Evolutionary conservation across 352 stramenopile genomes (phyloP).

Genomic region (Globisporangium uncinulatum): DNA sequence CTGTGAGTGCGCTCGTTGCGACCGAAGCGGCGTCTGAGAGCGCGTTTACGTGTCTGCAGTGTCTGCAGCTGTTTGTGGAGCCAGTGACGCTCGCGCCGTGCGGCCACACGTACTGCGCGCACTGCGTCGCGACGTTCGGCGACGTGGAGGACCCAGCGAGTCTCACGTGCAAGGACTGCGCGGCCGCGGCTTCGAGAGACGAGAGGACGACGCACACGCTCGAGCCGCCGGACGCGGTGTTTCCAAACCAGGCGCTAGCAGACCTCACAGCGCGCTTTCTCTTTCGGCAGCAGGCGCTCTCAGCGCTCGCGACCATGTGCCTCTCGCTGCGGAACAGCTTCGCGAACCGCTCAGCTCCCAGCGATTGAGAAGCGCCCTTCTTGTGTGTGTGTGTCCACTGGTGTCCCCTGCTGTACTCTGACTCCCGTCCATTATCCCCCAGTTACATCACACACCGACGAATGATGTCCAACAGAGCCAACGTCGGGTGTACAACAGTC

Average conservation of each 20-base stretch:
- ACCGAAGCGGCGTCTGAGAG: slow-evolving; percentile 67
- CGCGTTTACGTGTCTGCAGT: slow-evolving; percentile 71
- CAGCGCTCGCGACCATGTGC: slow-evolving; percentile 58
- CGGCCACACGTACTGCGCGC: slow-evolving; percentile 65
- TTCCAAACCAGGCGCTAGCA: slow-evolving; percentile 59
- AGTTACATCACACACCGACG: too few relatives aligned
- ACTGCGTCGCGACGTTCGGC: slow-evolving; percentile 40
- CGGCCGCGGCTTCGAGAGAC: too few relatives aligned
- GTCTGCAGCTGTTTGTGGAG: slow-evolving; percentile 54
- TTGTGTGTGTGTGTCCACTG: too few relatives aligned
- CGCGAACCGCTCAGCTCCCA: slow-evolving; percentile 17
- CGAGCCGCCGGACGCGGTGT: slow-evolving; percentile 45
- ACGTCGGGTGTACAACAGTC: too few relatives aligned
- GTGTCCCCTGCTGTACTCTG: too few relatives aligned
- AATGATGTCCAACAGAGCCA: too few relatives aligned
- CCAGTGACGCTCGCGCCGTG: slow-evolving; percentile 66
- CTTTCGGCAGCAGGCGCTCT: slow-evolving; percentile 67
- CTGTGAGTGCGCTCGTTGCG: slow-evolving; percentile 58
- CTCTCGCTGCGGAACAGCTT: slow-evolving; percentile 65
- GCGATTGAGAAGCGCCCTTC: too few relatives aligned
- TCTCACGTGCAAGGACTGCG: slow-evolving; percentile 40
- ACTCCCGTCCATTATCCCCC: too few relatives aligned
- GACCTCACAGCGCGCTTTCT: slow-evolving; percentile 71
- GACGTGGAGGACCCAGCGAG: slow-evolving; percentile 28
- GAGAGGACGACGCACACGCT: neutral